These are phyloP conservation scores for Xylariaceae sp. DNA, from an alignment of 2,329 filamentous ascomycete genomes.

Conservation along the genomic window DNA sequence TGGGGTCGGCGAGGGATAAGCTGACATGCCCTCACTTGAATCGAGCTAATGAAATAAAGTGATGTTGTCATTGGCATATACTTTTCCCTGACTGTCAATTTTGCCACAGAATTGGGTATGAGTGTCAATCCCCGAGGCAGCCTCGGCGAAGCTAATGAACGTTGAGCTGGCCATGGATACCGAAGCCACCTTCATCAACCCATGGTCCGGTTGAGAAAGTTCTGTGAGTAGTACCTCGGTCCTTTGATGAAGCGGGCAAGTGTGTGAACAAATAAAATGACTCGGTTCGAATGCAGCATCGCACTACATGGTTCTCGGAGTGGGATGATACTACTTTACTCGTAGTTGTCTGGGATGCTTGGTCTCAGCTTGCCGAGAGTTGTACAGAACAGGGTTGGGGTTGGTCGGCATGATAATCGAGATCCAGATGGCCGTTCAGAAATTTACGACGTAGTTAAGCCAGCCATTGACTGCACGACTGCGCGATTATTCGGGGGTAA, in stretches of 20 bases:
- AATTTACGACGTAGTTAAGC: too few species aligned
- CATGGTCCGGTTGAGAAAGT: not conserved
- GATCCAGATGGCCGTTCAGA: not conserved
- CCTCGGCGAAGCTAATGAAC: not conserved
- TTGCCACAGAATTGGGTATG: not conserved
- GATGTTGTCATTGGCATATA: not conserved
- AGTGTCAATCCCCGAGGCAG: not conserved
- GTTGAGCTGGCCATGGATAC: not conserved
- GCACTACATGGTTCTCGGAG: not conserved
- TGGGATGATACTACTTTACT: not conserved
- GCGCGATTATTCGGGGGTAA: not conserved
- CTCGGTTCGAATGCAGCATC: not conserved
- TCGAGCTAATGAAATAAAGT: not conserved
- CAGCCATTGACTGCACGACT: too few species aligned
- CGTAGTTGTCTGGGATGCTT: not conserved
- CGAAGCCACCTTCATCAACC: not conserved
- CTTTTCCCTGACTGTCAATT: not conserved
- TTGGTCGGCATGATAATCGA: not conserved
- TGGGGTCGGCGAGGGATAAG: conserved; percentile 3
- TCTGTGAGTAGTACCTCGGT: not conserved
- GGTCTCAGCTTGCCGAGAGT: not conserved
- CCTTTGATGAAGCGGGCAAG: not conserved
- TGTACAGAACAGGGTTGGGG: not conserved
- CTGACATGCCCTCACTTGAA: not conserved
- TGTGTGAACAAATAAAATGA: not conserved